Evolutionary conservation across 345 rosid species (phyloP), one percentile per base, ranked within the genome.

Genomic region (Xanthoceras sorbifolium): DNA sequence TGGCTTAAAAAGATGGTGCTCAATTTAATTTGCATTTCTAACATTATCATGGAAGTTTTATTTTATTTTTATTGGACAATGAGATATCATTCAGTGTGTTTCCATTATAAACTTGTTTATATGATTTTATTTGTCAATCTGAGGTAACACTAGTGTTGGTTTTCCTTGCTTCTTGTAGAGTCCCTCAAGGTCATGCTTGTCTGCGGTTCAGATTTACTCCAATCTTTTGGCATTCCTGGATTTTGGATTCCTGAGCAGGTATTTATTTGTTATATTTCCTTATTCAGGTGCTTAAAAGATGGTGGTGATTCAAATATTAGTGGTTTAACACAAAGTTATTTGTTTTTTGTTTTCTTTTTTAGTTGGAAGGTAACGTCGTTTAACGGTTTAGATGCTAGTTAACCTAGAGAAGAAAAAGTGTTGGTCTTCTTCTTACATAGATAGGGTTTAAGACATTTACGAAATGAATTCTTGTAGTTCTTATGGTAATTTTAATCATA

Each of bases 181-280:
- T 85, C 90, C 84, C 90, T 90, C 31, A 88, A 80, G 81, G 87
- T 92, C 82, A 89, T 93, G 97, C 90, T 96, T 69, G 79, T 96
- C 42, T 96, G 99, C 77, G 98, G 97, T 85, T 92, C 98, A 81
- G 99, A 93, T 85, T 85, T 96, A 70, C 87, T 93, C 28, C 84
- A 91, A 73, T 93, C 98, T 40, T 94, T 94, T 76, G 70, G 85
- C 84, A 81, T 76, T 69, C 99, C 97, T 3, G 93, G 93, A 75
- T 79, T 80, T 79, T 96, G 99, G 99, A 90, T 92, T 63, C 95
- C 76, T 48, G 95, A 90, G 67, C 99, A 96, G 90, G 99, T 90
- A 84, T 62, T 23, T 69, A 52, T 36, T 72, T n/a, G 32, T 59
- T 59, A 64, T 3, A 7, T 34, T 32, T 69, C 25, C 18, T 75